These are phyloP conservation scores for Trichoderma pleuroti DNA, from an alignment of 2,329 filamentous ascomycete genomes.

Conservation along the genomic window DNA sequence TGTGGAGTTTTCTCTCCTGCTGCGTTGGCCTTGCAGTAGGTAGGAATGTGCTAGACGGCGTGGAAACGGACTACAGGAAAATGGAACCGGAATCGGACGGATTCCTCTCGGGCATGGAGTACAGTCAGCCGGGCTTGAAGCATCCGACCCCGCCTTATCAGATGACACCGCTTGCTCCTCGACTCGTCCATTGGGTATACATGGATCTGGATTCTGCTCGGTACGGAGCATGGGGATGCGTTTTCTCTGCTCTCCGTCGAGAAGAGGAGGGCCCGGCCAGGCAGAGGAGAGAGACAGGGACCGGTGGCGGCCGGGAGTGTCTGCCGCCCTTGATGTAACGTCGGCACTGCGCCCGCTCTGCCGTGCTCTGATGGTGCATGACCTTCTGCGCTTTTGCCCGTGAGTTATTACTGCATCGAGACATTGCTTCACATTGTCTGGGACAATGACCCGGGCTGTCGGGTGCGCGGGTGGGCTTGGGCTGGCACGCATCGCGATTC, in stretches of 20 bases:
- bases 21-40: not conserved
- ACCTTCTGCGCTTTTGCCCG: not conserved
- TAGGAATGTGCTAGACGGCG: not conserved
- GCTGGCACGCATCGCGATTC: not conserved
- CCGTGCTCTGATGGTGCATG: not conserved
- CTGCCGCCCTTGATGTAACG: conserved; percentile 3
- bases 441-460: not conserved
- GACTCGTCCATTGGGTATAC: not conserved
- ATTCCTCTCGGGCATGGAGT: not conserved
- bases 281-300: not conserved
- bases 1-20: not conserved
- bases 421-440: not conserved
- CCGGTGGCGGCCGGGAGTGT: not conserved
- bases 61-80: not conserved
- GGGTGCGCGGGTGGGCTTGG: not conserved
- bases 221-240: not conserved
- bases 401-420: not conserved
- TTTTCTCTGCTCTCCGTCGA: not conserved
- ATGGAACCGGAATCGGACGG: not conserved
- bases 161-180: not conserved
- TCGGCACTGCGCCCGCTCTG: not conserved
- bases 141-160: not conserved
- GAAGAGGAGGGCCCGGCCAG: not conserved
- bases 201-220: not conserved
- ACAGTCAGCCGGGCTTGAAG: not conserved